Percentiles rank a stretch among this genome's conserved stretches.
phyloP scores from a whole-genome alignment of 192 early-diverging fungal genomes.

The Neocallimastix lanati region DNA sequence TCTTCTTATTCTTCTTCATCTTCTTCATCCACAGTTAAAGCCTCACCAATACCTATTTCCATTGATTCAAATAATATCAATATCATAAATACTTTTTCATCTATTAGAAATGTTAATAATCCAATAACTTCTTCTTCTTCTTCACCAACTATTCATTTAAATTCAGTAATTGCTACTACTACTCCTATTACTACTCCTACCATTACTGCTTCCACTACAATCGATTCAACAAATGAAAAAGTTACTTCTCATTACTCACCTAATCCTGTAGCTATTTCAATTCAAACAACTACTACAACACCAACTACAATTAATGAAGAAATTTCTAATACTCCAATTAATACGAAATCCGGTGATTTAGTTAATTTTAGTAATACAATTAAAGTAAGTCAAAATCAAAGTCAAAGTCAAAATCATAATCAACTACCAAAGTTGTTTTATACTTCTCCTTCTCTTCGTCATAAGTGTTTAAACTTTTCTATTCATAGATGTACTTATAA shows the following conservation, averaged over 20 bases:
- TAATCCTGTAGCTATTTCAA: neutral
- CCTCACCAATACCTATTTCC: neutral
- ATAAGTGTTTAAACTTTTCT: neutral
- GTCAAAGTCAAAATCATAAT: too few species aligned
- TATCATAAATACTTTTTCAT: neutral
- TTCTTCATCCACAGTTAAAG: too few species aligned
- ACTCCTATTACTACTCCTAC: too few species aligned
- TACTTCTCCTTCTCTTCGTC: too few species aligned
- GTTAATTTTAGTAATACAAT: too few species aligned
- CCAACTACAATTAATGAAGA: neutral
- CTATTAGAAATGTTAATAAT: neutral
- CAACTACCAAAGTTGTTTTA: too few species aligned
- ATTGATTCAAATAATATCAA: neutral
- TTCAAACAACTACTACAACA: neutral
- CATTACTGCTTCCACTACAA: too few species aligned
- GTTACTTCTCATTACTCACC: neutral
- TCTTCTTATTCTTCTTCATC: too few species aligned
- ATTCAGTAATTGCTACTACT: neutral
- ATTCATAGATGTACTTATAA: neutral
- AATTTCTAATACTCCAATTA: neutral
- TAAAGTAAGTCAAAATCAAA: too few species aligned
- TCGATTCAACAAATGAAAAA: too few species aligned
- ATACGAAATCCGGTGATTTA: neutral
- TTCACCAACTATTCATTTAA: neutral
- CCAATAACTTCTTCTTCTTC: neutral